These are phyloP conservation scores for Claviceps arundinis DNA, from an alignment of 2,329 filamentous ascomycete species.

Conservation along the genomic window DNA sequence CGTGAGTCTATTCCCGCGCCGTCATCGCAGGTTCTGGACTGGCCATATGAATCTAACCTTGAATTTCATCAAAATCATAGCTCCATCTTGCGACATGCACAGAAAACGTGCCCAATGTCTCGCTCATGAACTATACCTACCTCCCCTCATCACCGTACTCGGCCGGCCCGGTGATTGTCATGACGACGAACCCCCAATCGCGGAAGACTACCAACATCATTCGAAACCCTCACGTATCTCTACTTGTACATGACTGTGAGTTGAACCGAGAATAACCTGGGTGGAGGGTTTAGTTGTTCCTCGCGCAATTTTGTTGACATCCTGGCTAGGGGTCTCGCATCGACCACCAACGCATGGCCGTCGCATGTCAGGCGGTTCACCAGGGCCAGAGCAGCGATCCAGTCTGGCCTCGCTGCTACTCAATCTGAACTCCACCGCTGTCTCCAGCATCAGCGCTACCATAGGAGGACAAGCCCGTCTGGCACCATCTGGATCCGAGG, in stretches of 20 bases:
- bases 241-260: conserved; percentile 86
- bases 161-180: conserved; percentile 71
- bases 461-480: conserved; percentile 81
- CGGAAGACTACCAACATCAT: conserved; percentile 73
- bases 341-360: conserved; percentile 63
- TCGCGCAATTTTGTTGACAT: background rate
- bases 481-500: conserved; percentile 57
- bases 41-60: background rate
- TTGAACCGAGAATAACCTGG: background rate
- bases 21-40: background rate
- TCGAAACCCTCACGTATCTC: conserved; percentile 73
- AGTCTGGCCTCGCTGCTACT: conserved; percentile 72
- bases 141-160: conserved; percentile 64
- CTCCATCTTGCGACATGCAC: conserved; percentile 90
- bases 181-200: conserved; percentile 74
- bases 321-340: conserved; percentile 61
- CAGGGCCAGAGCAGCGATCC: conserved; percentile 51
- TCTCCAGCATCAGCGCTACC: conserved; percentile 81
- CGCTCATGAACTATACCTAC: conserved; percentile 98
- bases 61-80: conserved; percentile 28
- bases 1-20: conserved; percentile 36
- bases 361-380: conserved; percentile 47
- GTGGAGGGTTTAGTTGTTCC: background rate
- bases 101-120: conserved; percentile 75
- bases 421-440: conserved; percentile 78